Evolutionary conservation across 2,329 filamentous ascomycete genomes (phyloP), one percentile per base, ranked within the genome.

Genomic region (Neocucurbitaria cava): DNA sequence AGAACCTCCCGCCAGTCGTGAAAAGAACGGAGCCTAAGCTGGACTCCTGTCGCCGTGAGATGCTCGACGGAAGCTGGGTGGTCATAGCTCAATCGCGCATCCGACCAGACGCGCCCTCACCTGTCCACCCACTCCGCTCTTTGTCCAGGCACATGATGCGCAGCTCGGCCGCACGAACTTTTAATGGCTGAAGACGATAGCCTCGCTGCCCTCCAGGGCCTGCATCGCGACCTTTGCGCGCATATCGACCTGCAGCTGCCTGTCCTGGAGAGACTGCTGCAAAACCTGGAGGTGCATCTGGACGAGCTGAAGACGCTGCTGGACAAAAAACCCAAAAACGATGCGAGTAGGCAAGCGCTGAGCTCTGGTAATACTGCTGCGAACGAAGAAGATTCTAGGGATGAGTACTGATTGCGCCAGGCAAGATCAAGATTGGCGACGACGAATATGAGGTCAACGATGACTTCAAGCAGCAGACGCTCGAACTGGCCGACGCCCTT

Each of bases 401-500:
- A 33, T 4, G 35, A 43, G 44, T 54, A 50, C 62, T 65, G 54
- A 64, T 59, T 24, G 55, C 54, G 20, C 49, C 64, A 95, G 92
- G 91, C 53, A 93, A 90, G 72, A 82, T 98, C 64, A 86, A 81
- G 30, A 78, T 96, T 54, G 85, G 85, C 64, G 89, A 87, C 58
- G 83, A 86, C 30, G 86, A 93, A 68, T 98, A 92, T 75, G 80
- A 83, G 20, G 81, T 99, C 78, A 97, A 96, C 76, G 85, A 90
- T 51, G 88, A 92, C 58, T 98, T 99, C 76, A 87, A 94, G 70
- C 89, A 96, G 75, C 87, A 89, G 64, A 86, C 88, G 21, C 82
- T 96, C 28, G 86, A 91, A 66, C 82, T 99, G 33, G 90, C 94
- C 50, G 93, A 98, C 75, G 91, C 92, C 64, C 82, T 97, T 58